Evolutionary conservation across 1,284 basidiomycete genomes (phyloP).

Genomic region (Ceratorhiza oryzae-sativae): DNA sequence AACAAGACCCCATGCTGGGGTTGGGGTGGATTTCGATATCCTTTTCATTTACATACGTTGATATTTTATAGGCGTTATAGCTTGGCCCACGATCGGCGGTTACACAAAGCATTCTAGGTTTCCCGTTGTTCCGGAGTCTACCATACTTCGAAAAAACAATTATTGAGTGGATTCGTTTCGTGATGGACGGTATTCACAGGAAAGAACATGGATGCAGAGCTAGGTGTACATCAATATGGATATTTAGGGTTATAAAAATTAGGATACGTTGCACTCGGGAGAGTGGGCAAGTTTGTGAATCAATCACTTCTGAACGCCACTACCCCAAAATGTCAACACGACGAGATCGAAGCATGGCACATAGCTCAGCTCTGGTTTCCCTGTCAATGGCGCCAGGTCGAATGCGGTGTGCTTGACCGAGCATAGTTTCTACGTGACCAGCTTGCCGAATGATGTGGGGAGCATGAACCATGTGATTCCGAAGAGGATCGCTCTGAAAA

Average conservation of each 20-base stretch:
- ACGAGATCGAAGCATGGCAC: too few species aligned
- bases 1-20: slow-evolving; percentile 29
- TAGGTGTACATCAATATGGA: slow-evolving; percentile 68
- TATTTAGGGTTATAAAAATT: slow-evolving; percentile 66
- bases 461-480: slow-evolving; percentile 50
- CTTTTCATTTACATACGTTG: background rate
- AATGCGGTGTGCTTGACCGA: slow-evolving; percentile 39
- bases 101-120: slow-evolving; percentile 59
- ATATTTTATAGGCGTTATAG: slow-evolving; percentile 72
- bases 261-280: slow-evolving; percentile 64
- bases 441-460: slow-evolving; percentile 47
- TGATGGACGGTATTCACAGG: slow-evolving; percentile 49
- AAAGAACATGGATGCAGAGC: slow-evolving; percentile 58
- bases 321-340: slow-evolving; percentile 48
- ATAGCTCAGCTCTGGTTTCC: slow-evolving; percentile 50
- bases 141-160: slow-evolving; percentile 62
- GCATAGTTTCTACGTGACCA: background rate
- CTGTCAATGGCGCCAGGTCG: slow-evolving; percentile 1
- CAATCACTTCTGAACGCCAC: slow-evolving; percentile 48
- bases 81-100: slow-evolving; percentile 59
- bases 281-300: too few species aligned
- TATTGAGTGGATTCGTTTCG: slow-evolving; percentile 62
- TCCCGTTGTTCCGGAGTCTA: slow-evolving; percentile 58
- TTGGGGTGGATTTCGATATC: slow-evolving; percentile 24
- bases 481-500: slow-evolving; percentile 50